Base-by-base conservation (phyloP, 2,329 filamentous ascomycete genomes). In the Alternaria triticimaculans region DNA sequence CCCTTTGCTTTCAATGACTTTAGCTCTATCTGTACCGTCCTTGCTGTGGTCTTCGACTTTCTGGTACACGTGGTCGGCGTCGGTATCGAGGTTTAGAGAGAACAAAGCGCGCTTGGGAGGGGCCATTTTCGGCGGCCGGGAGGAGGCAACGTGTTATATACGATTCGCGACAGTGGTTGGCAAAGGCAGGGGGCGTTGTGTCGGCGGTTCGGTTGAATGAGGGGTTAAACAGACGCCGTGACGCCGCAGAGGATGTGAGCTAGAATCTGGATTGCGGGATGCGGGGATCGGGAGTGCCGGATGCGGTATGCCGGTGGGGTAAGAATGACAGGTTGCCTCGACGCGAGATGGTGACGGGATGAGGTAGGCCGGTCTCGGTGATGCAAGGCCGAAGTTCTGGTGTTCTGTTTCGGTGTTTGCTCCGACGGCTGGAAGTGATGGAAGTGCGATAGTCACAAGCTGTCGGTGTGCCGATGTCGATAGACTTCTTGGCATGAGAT, bases 51-150 rank as follows among this genome's bases (percentile, higher is more conserved):
- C 69, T 45, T 76, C 69, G 58, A 81, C 72, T 61, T 78, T 77
- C 46, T 80, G 75, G 68, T 77, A 76, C 18, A 81, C 71, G 65
- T 80, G 76, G 30, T 81, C 76, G 23, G 78, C 72, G 69, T 82
- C 74, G 20, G 79, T 80, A 60, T 80, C 75, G 63, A 82, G 70
- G 56, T 80, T 80, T 12, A 81, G 77, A 0, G 76, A 77, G 66
- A 82, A 76, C 58, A 81, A 58, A 5, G 75, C 72, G 62, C 77
- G 75, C 55, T 78, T 78, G 10, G 73, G 71, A 28, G 71, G 62
- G 51, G 65, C 58, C 72, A 72, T 74, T 62, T 57, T 55, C 21
- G 56, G 33, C 18, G 37, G 28, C 45, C 66, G 9, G 23, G 44
- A 45, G 23, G 46, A 45, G 46, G 54, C 51, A 37, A 55, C 49